These are phyloP conservation scores for Saccharomyces hybrid DNA, from an alignment of 1,139 yeast species.

Conservation along the genomic window DNA sequence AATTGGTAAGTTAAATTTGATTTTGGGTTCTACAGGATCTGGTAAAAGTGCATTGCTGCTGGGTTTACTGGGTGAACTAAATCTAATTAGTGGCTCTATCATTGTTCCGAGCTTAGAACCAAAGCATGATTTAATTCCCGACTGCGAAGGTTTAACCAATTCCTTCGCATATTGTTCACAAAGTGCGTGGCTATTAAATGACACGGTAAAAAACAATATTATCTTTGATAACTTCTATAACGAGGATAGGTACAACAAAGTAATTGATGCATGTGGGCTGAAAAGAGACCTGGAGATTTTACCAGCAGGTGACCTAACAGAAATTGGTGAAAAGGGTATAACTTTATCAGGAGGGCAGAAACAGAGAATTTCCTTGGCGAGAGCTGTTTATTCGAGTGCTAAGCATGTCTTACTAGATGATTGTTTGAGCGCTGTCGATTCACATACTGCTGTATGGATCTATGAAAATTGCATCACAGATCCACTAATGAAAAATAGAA, in stretches of 20 bases:
- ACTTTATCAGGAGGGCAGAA: slow-evolving; percentile 90
- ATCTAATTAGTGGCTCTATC: slow-evolving; percentile 54
- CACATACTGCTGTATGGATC: slow-evolving; percentile 83
- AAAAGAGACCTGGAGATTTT: slow-evolving; percentile 59
- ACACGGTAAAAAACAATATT: slow-evolving; percentile 69
- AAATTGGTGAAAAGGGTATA: slow-evolving; percentile 86
- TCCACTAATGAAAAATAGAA: slow-evolving; percentile 65
- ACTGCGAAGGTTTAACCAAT: slow-evolving; percentile 72
- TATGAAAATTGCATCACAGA: slow-evolving; percentile 80
- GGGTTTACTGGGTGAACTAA: slow-evolving; percentile 88
- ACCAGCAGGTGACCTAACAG: slow-evolving; percentile 68
- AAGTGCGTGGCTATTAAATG: slow-evolving; percentile 85
- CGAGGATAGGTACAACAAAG: slow-evolving; percentile 60
- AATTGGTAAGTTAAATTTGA: slow-evolving; percentile 63
- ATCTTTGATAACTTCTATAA: slow-evolving; percentile 61
- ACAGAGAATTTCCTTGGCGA: slow-evolving; percentile 83
- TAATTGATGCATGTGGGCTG: slow-evolving; percentile 72
- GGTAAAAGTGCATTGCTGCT: slow-evolving; percentile 79
- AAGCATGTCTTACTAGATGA: slow-evolving; percentile 73
- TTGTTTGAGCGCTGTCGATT: slow-evolving; percentile 86
- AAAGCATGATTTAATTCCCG: slow-evolving; percentile 55
- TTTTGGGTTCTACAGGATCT: slow-evolving; percentile 85
- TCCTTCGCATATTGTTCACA: slow-evolving; percentile 89
- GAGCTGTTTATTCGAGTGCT: slow-evolving; percentile 79
- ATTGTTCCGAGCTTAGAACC: slow-evolving; percentile 66